Evolutionary conservation across 1,284 basidiomycete species (phyloP), one percentile per base, ranked within the genome.

Genomic region (Ganoderma leucocontextum): DNA sequence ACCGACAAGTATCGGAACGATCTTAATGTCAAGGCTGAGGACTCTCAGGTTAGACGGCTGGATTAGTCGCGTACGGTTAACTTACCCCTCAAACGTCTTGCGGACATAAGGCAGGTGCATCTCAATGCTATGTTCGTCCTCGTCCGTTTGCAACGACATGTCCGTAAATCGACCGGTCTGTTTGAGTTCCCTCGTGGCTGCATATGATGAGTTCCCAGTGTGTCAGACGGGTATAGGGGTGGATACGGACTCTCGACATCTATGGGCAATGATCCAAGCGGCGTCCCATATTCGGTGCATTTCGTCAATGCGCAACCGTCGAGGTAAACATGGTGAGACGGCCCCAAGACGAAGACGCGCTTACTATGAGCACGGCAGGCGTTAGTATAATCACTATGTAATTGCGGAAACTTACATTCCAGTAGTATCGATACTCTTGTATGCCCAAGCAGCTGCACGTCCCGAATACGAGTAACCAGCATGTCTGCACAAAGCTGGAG

Each of bases 401-500:
- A 22, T 13, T 41, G 36, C 2, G 52, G 8, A 42, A 12, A 79
- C 91, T 74, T 75, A 97, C 97, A 98, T 94, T 73, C 85, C 86
- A 13, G 85, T 85, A 0, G 89, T 89, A 75, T 98, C 93, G 66
- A 99, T 94, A 74, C 90, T 89, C 76, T 90, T 92, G 80, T 99
- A 99, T 0, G 97, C 97, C 93, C 95, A 99, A 1, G 96, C 98
- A 0, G 98, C 97, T 2, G 96, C 87, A 7, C 91, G 91, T 33
- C 98, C 98, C 66, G 96, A 98, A 80, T 98, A 99, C 2, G 91
- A 87, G 80, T 97, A 99, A 4, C 98, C 98, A 1, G 98, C 98
- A 80, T 99, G 98, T 4, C 96, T 97, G 75, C 19, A 39, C 12
- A 69, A 65, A n/a, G 10, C 10, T 42, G 70, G 70, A 74, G 55